Conservation (phyloP, 2,329 filamentous ascomycete genomes). For the Chrysosporium queenslandicum region DNA sequence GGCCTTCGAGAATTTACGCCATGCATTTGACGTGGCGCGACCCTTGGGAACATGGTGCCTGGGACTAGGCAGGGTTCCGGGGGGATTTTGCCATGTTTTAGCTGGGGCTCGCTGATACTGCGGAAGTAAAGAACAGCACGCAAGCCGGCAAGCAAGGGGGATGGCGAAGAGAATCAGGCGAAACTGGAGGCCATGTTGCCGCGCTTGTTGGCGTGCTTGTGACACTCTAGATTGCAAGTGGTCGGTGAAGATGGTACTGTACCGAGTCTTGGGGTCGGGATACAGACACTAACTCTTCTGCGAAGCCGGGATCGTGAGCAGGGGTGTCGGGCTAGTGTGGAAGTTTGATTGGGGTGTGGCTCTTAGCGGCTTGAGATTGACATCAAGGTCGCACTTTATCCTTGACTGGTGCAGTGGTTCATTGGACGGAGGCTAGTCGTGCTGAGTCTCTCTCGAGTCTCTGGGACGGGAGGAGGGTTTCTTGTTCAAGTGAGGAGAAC, state of each 20-base stretch:
- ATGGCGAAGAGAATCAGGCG: background rate
- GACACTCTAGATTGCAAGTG: background rate
- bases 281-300: background rate
- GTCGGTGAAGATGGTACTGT: background rate
- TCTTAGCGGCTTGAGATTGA: conserved; percentile 6
- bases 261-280: background rate
- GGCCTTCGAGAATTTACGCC: background rate
- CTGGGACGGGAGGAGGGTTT: background rate
- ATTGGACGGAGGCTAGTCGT: background rate
- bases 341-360: conserved; percentile 5
- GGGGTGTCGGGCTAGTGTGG: conserved; percentile 2
- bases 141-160: background rate
- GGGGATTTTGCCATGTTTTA: conserved; percentile 8
- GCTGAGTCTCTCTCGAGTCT: background rate
- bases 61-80: background rate
- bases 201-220: conserved; percentile 2
- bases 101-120: background rate
- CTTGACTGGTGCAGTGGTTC: background rate
- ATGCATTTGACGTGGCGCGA: conserved; percentile 8
- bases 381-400: conserved; percentile 7
- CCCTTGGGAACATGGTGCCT: conserved; percentile 4
- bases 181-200: background rate
- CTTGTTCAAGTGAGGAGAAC: background rate
- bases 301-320: background rate
- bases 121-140: background rate